Evolutionary conservation across 1,284 basidiomycete species (phyloP).

Genomic region (Ganoderma meredithae): DNA sequence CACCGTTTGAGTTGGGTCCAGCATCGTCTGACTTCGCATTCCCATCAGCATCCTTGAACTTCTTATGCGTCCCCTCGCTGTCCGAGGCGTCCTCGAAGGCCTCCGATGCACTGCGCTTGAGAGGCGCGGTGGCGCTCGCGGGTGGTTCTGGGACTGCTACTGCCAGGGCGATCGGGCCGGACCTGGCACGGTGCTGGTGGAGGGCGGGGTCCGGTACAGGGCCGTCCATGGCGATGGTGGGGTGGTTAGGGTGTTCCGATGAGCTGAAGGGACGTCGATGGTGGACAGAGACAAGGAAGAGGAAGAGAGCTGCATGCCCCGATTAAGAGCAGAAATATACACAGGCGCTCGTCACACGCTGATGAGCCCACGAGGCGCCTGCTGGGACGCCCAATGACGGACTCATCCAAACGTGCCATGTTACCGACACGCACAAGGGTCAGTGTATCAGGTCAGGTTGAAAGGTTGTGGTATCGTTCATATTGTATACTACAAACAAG

Average conservation of each 20-base stretch:
- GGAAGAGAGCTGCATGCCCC: conserved; percentile 24
- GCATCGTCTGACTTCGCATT: conserved; percentile 28
- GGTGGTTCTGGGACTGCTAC: conserved; percentile 16
- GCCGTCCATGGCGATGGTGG: conserved; percentile 21
- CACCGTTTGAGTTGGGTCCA: conserved; percentile 37
- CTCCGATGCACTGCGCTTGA: conserved; percentile 70
- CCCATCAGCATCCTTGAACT: conserved; percentile 46
- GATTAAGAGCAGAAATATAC: conserved; percentile 23
- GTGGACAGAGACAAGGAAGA: conserved; percentile 32
- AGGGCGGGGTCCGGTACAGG: background rate
- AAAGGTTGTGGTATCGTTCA: background rate
- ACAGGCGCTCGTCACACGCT: conserved; percentile 27
- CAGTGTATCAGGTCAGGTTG: background rate
- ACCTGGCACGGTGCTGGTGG: conserved; percentile 10
- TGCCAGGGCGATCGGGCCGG: conserved; percentile 21
- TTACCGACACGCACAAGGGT: too few relatives aligned
- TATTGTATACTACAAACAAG: conserved; percentile 8
- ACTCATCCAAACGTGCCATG: background rate
- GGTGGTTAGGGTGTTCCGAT: background rate
- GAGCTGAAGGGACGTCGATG: conserved; percentile 16
- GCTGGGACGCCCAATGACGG: too few relatives aligned
- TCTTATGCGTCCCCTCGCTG: conserved; percentile 59
- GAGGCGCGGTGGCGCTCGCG: conserved; percentile 34
- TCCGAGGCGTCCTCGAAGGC: conserved; percentile 60
- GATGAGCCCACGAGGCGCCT: conserved; percentile 16